A percentile compares a stretch with the other conserved stretches of the same genome.
Conservation (phyloP, 2,329 filamentous ascomycete genomes). For the Curvularia verruculosa region DNA sequence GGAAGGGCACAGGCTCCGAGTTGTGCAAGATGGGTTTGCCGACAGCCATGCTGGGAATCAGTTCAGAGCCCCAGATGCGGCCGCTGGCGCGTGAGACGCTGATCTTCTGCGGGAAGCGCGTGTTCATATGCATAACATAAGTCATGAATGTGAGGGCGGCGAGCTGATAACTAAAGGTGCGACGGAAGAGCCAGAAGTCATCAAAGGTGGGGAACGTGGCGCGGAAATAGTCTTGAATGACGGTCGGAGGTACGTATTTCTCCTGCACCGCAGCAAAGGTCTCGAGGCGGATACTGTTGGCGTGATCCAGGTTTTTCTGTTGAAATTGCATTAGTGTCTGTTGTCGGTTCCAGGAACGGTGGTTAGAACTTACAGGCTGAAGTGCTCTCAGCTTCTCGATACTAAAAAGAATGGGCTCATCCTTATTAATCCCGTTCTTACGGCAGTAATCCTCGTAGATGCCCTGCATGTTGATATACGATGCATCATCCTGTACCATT, state of each 20-base stretch:
- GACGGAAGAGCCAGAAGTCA: slow-evolving; percentile 98
- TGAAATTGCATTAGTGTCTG: slow-evolving; percentile 11
- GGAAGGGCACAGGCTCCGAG: slow-evolving; percentile 94
- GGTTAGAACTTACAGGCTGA: slow-evolving; percentile 39
- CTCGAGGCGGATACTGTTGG: slow-evolving; percentile 77
- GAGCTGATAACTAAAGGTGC: slow-evolving; percentile 95
- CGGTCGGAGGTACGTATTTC: slow-evolving; percentile 83
- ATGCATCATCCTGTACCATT: slow-evolving; percentile 93
- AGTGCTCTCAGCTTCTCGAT: slow-evolving; percentile 90
- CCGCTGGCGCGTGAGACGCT: slow-evolving; percentile 83
- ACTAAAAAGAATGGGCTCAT: slow-evolving; percentile 91
- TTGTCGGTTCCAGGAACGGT: background rate
- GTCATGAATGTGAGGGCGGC: slow-evolving; percentile 97
- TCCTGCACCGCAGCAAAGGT: slow-evolving; percentile 95
- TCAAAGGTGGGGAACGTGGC: slow-evolving; percentile 84
- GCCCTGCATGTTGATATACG: slow-evolving; percentile 91
- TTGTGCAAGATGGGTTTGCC: slow-evolving; percentile 91
- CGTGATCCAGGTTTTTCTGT: slow-evolving; percentile 72
- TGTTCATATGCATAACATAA: slow-evolving; percentile 96
- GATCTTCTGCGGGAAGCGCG: slow-evolving; percentile 94
- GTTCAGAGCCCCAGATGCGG: slow-evolving; percentile 94
- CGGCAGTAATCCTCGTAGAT: slow-evolving; percentile 97
- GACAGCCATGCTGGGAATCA: slow-evolving; percentile 86
- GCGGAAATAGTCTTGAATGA: slow-evolving; percentile 89
- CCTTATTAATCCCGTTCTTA: slow-evolving; percentile 84